Evolutionary conservation across 2,329 filamentous ascomycete species (phyloP).

Genomic region (Cladophialophora exuberans): DNA sequence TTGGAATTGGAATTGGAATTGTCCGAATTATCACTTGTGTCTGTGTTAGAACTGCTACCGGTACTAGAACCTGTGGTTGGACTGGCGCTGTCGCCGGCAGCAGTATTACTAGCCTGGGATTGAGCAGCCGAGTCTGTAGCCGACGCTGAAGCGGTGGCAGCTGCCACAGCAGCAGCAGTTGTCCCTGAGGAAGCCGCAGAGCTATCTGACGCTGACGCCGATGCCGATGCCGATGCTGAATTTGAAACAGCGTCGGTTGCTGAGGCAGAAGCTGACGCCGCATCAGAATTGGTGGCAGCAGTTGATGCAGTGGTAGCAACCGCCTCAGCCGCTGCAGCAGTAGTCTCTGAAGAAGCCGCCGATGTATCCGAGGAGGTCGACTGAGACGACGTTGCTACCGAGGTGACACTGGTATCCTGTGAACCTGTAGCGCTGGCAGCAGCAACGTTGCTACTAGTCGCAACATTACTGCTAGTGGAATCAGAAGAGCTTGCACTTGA

Average conservation of each 20-base stretch:
- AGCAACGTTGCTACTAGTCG: not conserved
- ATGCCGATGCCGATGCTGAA: not conserved
- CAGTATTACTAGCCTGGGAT: too few species aligned
- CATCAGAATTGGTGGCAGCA: too few species aligned
- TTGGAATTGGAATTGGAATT: not conserved
- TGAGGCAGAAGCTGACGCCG: too few species aligned
- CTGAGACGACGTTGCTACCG: not conserved
- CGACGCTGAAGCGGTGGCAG: too few species aligned
- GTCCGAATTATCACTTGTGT: not conserved
- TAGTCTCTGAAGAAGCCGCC: not conserved
- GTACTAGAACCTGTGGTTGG: not conserved
- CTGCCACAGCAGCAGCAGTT: too few species aligned
- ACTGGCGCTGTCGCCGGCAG: not conserved
- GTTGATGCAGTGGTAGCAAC: not conserved
- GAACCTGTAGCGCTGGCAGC: not conserved
- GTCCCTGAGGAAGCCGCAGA: too few species aligned
- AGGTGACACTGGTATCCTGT: not conserved
- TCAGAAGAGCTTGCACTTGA: not conserved
- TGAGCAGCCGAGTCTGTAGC: too few species aligned
- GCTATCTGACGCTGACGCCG: not conserved
- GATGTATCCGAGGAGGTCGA: not conserved
- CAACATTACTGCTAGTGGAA: not conserved
- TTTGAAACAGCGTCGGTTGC: too few species aligned
- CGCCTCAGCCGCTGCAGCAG: not conserved
- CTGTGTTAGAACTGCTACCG: not conserved